Evolutionary conservation across 1,284 basidiomycete species (phyloP).

Genomic region (Microbotryum intermedium): DNA sequence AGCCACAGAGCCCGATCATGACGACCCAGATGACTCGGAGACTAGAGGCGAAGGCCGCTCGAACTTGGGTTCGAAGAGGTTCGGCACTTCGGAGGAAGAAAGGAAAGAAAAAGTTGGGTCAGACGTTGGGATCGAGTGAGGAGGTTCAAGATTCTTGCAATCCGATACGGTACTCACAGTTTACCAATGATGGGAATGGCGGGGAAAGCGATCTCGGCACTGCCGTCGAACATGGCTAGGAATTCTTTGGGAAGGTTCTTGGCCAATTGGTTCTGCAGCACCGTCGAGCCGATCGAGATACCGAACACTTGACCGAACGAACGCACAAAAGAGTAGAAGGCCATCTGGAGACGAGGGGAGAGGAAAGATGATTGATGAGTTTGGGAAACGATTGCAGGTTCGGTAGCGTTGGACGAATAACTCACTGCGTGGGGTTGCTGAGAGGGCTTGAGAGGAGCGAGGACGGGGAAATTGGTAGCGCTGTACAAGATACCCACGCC

Average conservation of each 20-base stretch:
- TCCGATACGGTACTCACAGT: constrained; percentile 17
- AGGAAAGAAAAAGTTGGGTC: background rate
- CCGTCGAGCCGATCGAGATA: constrained; percentile 19
- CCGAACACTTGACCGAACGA: constrained; percentile 24
- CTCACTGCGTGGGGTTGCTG: constrained; percentile 23
- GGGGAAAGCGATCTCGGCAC: constrained; percentile 2
- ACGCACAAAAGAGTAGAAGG: constrained; percentile 20
- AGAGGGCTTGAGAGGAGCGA: constrained; percentile 12
- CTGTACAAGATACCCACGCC: constrained; percentile 27
- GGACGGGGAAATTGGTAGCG: constrained; percentile 35
- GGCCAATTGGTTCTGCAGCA: constrained; percentile 14
- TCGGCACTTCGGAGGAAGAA: constrained; percentile 8
- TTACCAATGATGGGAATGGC: constrained; percentile 14
- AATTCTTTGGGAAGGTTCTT: background rate
- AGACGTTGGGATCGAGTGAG: background rate
- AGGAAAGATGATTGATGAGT: too few species aligned
- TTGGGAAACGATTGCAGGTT: too few species aligned
- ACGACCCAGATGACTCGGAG: constrained; percentile 24
- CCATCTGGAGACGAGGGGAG: constrained; percentile 1
- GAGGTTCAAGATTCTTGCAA: background rate
- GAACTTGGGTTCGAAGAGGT: constrained; percentile 19
- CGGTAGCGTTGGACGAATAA: background rate
- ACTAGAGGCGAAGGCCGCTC: constrained; percentile 24
- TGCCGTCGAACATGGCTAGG: background rate
- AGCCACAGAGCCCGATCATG: constrained; percentile 13